Evolutionary conservation across 2,329 filamentous ascomycete species (phyloP).

Genomic region (Beauveria caledonica): DNA sequence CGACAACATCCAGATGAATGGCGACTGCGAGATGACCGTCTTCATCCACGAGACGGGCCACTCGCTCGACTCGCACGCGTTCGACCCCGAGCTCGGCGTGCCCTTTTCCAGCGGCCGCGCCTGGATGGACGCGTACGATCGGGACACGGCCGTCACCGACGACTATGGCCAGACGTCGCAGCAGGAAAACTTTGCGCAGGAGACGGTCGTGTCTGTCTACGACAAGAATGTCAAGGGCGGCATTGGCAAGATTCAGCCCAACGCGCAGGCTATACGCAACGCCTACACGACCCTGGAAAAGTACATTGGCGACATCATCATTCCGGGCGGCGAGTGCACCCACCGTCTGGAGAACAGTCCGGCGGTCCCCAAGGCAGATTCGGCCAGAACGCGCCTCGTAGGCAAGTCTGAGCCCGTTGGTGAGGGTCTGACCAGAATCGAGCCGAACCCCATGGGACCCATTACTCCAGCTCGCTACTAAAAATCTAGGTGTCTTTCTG

Average conservation of each 20-base stretch:
- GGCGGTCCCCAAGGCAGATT: constrained; percentile 8
- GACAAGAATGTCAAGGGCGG: constrained; percentile 19
- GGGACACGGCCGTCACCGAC: constrained; percentile 13
- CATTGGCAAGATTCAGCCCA: constrained; percentile 17
- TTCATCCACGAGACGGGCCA: constrained; percentile 16
- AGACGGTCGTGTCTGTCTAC: constrained; percentile 17
- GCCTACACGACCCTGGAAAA: constrained; percentile 10
- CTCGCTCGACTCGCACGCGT: constrained; percentile 16
- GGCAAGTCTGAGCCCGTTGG: not conserved
- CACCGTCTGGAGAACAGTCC: constrained; percentile 12
- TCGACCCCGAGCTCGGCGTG: constrained; percentile 12
- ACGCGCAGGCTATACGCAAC: constrained; percentile 11
- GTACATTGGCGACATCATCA: constrained; percentile 10
- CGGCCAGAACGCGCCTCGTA: constrained; percentile 2
- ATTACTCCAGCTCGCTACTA: not conserved
- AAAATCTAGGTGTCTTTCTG: too few species aligned
- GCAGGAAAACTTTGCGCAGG: constrained; percentile 20
- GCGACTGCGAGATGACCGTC: constrained; percentile 12
- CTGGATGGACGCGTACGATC: constrained; percentile 16
- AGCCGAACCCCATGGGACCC: constrained; percentile 4
- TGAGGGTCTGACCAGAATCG: constrained; percentile 1
- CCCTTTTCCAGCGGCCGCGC: constrained; percentile 14
- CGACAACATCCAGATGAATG: constrained; percentile 16
- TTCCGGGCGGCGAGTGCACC: constrained; percentile 11
- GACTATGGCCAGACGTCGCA: constrained; percentile 15